Evolutionary conservation across 305 asterid species (phyloP).

Genomic region (Fraxinus sp.): DNA sequence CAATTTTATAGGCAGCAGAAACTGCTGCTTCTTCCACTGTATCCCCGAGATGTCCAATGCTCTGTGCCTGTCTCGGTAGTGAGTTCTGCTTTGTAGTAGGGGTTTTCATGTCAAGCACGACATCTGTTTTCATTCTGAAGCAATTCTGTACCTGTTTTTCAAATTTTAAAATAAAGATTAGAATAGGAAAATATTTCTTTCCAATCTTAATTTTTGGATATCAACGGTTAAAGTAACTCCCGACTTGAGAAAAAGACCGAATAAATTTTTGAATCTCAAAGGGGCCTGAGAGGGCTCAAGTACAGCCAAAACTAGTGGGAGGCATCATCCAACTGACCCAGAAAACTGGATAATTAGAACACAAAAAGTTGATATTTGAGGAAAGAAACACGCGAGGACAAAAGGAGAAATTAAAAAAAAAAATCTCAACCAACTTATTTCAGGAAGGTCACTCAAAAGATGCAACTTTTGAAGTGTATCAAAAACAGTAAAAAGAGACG

Average conservation of each 20-base stretch:
- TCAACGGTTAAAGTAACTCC: background rate
- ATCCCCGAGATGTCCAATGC: slow-evolving; percentile 37
- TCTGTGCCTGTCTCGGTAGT: slow-evolving; percentile 40
- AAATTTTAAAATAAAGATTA: background rate
- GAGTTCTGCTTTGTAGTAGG: slow-evolving; percentile 31
- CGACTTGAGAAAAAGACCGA: background rate
- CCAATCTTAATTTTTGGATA: background rate
- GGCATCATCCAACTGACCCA: background rate
- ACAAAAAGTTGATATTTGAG: background rate
- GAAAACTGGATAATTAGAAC: background rate
- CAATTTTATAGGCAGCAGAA: slow-evolving; percentile 54
- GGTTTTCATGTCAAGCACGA: slow-evolving; percentile 21
- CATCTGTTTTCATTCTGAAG: slow-evolving; percentile 55
- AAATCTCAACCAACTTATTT: background rate
- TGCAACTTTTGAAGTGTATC: background rate
- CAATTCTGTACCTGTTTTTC: slow-evolving; percentile 60
- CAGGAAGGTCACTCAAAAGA: background rate
- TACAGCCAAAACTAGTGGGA: background rate
- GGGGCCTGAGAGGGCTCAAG: background rate
- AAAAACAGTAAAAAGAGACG: background rate
- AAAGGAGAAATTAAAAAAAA: background rate
- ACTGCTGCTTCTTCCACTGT: slow-evolving; percentile 55
- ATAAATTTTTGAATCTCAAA: background rate
- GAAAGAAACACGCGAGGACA: background rate
- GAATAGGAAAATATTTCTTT: background rate